Percentiles rank a stretch among this genome's conserved stretches.
Conservation (phyloP, 371 early-diverging fungal genomes). For the Coemansia sp. region DNA sequence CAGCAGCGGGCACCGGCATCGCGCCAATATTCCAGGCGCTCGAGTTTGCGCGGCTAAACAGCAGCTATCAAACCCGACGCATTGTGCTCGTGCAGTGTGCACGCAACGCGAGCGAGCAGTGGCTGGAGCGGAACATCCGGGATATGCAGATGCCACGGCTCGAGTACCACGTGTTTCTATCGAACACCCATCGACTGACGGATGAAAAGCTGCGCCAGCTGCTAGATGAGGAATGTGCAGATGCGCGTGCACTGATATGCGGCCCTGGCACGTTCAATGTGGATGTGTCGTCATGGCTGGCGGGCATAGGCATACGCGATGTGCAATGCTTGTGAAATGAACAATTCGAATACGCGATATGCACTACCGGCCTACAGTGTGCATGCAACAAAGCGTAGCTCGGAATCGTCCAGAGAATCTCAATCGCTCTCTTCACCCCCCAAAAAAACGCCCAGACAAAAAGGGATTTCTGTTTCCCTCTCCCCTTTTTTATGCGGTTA, state of each 20-base stretch:
- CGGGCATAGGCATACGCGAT: slow-evolving; percentile 3
- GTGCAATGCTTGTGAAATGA: slow-evolving; percentile 17
- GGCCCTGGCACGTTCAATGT: slow-evolving; percentile 36
- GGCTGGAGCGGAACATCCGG: slow-evolving; percentile 11
- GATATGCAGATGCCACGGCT: slow-evolving; percentile 11
- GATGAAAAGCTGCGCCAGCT: neutral
- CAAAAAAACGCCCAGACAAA: too few species aligned
- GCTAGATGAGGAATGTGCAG: neutral
- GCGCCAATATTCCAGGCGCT: slow-evolving; percentile 37
- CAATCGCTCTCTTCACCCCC: too few species aligned
- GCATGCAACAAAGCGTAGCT: too few species aligned
- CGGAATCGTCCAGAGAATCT: too few species aligned
- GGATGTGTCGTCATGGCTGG: slow-evolving; percentile 23
- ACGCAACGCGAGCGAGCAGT: slow-evolving; percentile 8
- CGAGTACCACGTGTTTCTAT: slow-evolving; percentile 18
- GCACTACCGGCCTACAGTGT: too few species aligned
- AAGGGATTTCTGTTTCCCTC: too few species aligned
- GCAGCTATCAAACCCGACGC: slow-evolving; percentile 10
- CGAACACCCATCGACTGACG: slow-evolving; percentile 3
- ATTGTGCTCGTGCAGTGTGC: slow-evolving; percentile 28
- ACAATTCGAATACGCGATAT: too few species aligned
- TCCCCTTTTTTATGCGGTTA: too few species aligned
- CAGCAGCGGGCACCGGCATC: slow-evolving; percentile 41
- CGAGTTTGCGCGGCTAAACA: slow-evolving; percentile 31
- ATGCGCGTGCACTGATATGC: slow-evolving; percentile 20